Percentiles rank a stretch among this genome's conserved stretches.
These are phyloP conservation scores for Phaseolus lunatus DNA, from an alignment of 306 rosid species.

Conservation along the genomic window DNA sequence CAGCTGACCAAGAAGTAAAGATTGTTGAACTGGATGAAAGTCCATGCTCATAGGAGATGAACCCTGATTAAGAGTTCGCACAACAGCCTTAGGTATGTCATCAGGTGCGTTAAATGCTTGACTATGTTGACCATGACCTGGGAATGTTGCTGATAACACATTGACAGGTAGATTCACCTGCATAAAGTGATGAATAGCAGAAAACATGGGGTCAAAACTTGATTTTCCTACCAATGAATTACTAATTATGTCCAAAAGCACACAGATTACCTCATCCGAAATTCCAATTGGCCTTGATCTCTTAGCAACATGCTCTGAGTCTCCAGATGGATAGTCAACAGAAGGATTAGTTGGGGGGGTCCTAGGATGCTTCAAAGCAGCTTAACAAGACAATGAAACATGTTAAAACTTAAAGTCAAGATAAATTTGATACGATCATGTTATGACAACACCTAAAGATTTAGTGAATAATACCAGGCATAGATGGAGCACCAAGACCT, in stretches of 20 bases:
- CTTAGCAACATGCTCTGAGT: conserved; percentile 91
- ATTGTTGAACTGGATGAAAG: conserved; percentile 92
- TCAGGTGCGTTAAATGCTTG: conserved; percentile 86
- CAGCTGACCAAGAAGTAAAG: conserved; percentile 86
- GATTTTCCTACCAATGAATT: conserved; percentile 1
- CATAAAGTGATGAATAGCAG: conserved; percentile 42
- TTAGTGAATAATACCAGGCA: conserved; percentile 66
- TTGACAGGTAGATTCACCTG: conserved; percentile 95
- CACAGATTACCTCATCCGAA: conserved; percentile 74
- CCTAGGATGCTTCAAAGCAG: conserved; percentile 95
- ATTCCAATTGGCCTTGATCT: conserved; percentile 90
- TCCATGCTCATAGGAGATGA: conserved; percentile 99
- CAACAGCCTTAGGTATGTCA: conserved; percentile 83
- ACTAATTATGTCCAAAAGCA: conserved; percentile 28
- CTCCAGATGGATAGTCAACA: conserved; percentile 88
- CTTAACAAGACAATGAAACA: conserved; percentile 57
- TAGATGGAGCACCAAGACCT: conserved; percentile 96
- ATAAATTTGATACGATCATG: conserved; percentile 25
- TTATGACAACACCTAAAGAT: conserved; percentile 10
- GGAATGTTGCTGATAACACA: conserved; percentile 82
- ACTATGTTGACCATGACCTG: conserved; percentile 62
- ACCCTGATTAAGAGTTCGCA: conserved; percentile 85
- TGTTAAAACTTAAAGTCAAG: conserved; percentile 14
- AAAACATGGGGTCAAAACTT: conserved; percentile 9
- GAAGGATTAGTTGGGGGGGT: conserved; percentile 96